Evolutionary conservation across 225 moss, liverwort and hornwort species (phyloP), one percentile per base, ranked within the genome.

Genomic region (Asterella californica): DNA sequence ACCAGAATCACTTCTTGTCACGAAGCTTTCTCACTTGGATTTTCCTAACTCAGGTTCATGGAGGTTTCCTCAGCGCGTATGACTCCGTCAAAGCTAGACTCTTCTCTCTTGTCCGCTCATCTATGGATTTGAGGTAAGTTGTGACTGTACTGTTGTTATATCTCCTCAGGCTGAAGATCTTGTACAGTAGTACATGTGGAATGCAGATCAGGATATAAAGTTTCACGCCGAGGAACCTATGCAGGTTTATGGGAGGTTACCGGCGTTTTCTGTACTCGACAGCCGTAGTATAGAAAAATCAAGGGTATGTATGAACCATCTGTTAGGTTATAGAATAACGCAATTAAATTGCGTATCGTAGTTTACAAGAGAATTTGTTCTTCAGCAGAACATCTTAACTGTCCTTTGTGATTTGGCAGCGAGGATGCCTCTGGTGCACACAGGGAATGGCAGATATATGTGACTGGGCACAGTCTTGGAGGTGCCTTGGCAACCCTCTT

Each of bases 391-490:
- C 81, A 37, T 48, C 34, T 48, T 0, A 47, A 47, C 47, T 47
- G 0, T 71, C 4, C 11, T 4, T 30, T 7, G 29, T 48, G 24
- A 53, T 68, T 54, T 36, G 50, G 79, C 79, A 79, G 79, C 30
- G 60, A 78, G 64, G 38, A 65, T 54, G 64, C 2, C 45, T 27
- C 77, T 46, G 52, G 29, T 6, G 25, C 49, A 68, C 15, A 14
- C n/a, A 17, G 48, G 49, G 80, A 49, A 64, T 96, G 93, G 96
- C 89, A 93, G 68, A 79, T 96, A 63, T 94, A 92, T 83, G 81
- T 84, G 76, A 93, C 96, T 45, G 96, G 96, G 38, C 96, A 96
- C 76, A 96, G 93, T 82, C 93, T 96, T 64, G 96, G 96, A 67
- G 96, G 91, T 81, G 92, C 96, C 75, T 89, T 96, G 70, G 90